phyloP scores from a whole-genome alignment of 108 stramenopile species.

The Seminavis robusta region DNA sequence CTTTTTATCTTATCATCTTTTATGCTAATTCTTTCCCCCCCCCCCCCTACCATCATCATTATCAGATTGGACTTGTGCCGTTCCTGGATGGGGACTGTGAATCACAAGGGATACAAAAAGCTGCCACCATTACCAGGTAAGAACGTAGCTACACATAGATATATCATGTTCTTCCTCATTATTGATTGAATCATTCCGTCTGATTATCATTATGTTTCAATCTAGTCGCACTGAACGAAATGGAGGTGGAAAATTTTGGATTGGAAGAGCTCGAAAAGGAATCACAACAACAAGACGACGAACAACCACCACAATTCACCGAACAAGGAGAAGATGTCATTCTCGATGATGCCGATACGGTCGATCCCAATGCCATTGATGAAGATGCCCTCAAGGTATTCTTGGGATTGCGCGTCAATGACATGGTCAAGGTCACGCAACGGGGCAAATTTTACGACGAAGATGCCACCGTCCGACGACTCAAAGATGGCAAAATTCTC shows the following conservation, averaged over 20 bases:
- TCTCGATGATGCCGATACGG: slow-evolving; percentile 46
- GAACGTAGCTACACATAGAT: no score
- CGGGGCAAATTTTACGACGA: slow-evolving; percentile 65
- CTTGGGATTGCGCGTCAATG: slow-evolving; percentile 44
- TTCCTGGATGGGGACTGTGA: slow-evolving; percentile 86
- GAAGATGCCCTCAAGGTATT: slow-evolving; percentile 29
- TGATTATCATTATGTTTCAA: no score
- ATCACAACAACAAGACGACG: slow-evolving; percentile 45
- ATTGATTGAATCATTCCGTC: no score
- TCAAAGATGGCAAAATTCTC: slow-evolving; percentile 70
- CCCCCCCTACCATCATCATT: not conserved
- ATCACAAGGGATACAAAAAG: slow-evolving; percentile 69
- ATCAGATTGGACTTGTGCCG: slow-evolving; percentile 67
- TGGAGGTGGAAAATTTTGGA: slow-evolving; percentile 81
- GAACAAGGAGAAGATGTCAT: slow-evolving; percentile 52
- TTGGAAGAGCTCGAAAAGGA: slow-evolving; percentile 56
- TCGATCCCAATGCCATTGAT: slow-evolving; percentile 22
- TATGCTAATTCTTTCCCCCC: not conserved
- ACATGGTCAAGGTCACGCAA: slow-evolving; percentile 75
- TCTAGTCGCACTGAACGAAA: slow-evolving; percentile 58
- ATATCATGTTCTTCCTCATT: no score
- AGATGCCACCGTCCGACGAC: slow-evolving; percentile 66
- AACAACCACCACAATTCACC: slow-evolving; percentile 12
- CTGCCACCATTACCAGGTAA: slow-evolving; percentile 75
- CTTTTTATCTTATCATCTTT: not conserved